These are phyloP conservation scores for Penicillium italicum DNA, from an alignment of 2,329 filamentous ascomycete genomes.

Conservation along the genomic window DNA sequence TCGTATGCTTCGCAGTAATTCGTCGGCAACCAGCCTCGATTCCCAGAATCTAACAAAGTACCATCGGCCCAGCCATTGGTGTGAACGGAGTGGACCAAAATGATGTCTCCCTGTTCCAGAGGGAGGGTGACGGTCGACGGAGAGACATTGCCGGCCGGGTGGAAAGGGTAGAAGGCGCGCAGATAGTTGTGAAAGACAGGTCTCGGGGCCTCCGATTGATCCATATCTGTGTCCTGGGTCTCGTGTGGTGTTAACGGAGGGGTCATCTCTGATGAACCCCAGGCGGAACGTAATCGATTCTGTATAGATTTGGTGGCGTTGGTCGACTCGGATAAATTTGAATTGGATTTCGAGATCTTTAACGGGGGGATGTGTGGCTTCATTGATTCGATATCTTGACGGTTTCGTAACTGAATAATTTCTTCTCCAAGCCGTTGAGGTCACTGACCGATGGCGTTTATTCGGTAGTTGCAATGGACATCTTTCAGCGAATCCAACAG, in stretches of 20 bases:
- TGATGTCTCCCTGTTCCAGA: conserved; percentile 83
- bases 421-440: conserved; percentile 20
- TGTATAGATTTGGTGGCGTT: conserved; percentile 8
- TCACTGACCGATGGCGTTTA: conserved; percentile 34
- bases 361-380: conserved; percentile 38
- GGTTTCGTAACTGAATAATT: background rate
- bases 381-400: conserved; percentile 33
- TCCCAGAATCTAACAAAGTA: conserved; percentile 78
- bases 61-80: conserved; percentile 99
- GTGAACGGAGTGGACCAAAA: conserved; percentile 93
- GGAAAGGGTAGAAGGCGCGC: conserved; percentile 89
- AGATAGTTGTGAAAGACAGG: conserved; percentile 90
- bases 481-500: conserved; percentile 18
- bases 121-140: conserved; percentile 85
- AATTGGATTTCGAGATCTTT: conserved; percentile 37
- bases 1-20: conserved; percentile 98
- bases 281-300: conserved; percentile 25
- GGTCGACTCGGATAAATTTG: conserved; percentile 20
- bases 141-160: conserved; percentile 71
- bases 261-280: conserved; percentile 59
- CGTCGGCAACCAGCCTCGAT: conserved; percentile 91
- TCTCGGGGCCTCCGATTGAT: conserved; percentile 46
- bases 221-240: conserved; percentile 53
- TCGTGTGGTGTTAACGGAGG: conserved; percentile 72
- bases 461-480: conserved; percentile 28